Conservation (phyloP, 2,329 filamentous ascomycete species). For the Raffaelea arxii region DNA sequence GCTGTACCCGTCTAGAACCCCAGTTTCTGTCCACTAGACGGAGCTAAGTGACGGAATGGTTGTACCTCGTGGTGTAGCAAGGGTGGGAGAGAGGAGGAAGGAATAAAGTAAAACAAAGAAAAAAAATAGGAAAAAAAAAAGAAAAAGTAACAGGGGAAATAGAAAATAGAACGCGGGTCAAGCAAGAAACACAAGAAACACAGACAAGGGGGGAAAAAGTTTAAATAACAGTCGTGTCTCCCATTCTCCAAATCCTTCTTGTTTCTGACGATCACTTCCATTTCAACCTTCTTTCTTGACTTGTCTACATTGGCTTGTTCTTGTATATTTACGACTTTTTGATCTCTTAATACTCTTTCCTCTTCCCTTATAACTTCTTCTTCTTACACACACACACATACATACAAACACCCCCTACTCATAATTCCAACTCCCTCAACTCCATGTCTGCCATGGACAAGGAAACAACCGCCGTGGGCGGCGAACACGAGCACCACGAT, state of each 20-base stretch:
- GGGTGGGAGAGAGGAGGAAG: not conserved
- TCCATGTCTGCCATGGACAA: conserved; percentile 11
- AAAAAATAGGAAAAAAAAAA: not conserved
- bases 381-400: too few relatives aligned
- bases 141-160: not conserved
- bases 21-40: not conserved
- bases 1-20: not conserved
- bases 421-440: too few relatives aligned
- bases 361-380: not conserved
- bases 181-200: not conserved
- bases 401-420: too few relatives aligned
- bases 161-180: not conserved
- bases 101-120: not conserved
- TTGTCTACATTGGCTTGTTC: too few relatives aligned
- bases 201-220: not conserved
- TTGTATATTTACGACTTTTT: not conserved
- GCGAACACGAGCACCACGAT: conserved; percentile 6
- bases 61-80: not conserved
- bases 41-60: not conserved
- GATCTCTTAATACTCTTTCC: conserved; percentile 1
- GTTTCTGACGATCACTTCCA: too few relatives aligned
- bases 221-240: conserved; percentile 9
- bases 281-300: too few relatives aligned
- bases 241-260: not conserved
- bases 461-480: conserved; percentile 2